Percentiles rank a stretch among this genome's conserved stretches.
Evolutionary conservation across 371 early-diverging fungal genomes (phyloP).

Genomic region (Circinella minor): DNA sequence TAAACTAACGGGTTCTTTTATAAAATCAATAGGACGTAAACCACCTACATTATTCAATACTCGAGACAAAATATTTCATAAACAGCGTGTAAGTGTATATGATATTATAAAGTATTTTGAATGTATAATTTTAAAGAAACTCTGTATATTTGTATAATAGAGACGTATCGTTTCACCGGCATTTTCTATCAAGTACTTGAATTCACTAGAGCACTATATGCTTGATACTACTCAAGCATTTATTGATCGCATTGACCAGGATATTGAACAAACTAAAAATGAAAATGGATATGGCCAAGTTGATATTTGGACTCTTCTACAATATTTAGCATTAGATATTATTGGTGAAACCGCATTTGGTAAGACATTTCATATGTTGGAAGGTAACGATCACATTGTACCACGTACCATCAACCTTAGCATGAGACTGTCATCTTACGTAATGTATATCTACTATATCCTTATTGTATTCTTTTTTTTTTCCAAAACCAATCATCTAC

Average conservation of each 20-base stretch:
- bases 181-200: conserved; percentile 46
- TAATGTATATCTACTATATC: neutral
- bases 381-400: conserved; percentile 40
- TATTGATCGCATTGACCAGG: conserved; percentile 23
- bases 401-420: conserved; percentile 19
- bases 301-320: conserved; percentile 42
- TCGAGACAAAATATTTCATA: conserved; percentile 34
- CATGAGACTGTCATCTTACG: conserved; percentile 14
- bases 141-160: conserved; percentile 13
- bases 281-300: conserved; percentile 23
- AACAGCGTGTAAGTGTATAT: conserved; percentile 28
- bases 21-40: neutral
- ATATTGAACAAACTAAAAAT: conserved; percentile 17
- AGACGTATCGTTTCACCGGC: conserved; percentile 53
- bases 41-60: conserved; percentile 31
- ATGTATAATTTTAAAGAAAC: neutral
- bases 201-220: conserved; percentile 44
- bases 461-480: no score
- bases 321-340: conserved; percentile 49
- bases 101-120: neutral
- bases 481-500: no score
- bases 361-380: conserved; percentile 50
- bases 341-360: conserved; percentile 49
- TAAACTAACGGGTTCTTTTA: no score
- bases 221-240: conserved; percentile 19